phyloP scores from a whole-genome alignment of 2,329 filamentous ascomycete genomes.

The Nigrospora sphaerica region DNA sequence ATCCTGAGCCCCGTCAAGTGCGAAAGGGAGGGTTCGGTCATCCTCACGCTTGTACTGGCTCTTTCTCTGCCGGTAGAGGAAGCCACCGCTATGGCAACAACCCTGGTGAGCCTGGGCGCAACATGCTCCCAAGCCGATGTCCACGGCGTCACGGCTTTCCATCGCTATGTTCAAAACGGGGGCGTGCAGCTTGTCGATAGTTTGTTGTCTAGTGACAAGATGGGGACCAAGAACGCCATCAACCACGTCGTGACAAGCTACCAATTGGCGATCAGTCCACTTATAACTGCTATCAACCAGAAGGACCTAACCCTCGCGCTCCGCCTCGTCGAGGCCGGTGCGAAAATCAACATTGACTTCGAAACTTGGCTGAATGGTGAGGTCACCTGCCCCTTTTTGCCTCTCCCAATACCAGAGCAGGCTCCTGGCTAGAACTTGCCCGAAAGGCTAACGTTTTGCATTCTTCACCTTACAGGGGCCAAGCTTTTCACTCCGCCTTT shows the following conservation, averaged over 20 bases:
- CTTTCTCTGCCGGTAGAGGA: constrained; percentile 55
- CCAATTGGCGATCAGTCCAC: constrained; percentile 33
- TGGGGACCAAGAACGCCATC: constrained; percentile 55
- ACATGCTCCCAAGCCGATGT: constrained; percentile 67
- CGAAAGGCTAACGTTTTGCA: no score
- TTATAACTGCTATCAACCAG: constrained; percentile 52
- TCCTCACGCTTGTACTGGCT: constrained; percentile 65
- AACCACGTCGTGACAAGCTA: constrained; percentile 51
- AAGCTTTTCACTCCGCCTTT: constrained; percentile 7
- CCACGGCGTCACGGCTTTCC: constrained; percentile 56
- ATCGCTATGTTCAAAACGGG: constrained; percentile 51
- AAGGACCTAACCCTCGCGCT: constrained; percentile 45
- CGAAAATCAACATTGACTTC: constrained; percentile 52
- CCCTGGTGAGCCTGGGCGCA: constrained; percentile 63
- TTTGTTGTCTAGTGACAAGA: constrained; percentile 49
- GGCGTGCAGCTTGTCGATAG: constrained; percentile 39
- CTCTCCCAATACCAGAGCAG: background rate
- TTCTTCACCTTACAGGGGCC: constrained; percentile 2
- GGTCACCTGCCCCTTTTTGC: constrained; percentile 4
- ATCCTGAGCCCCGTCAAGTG: constrained; percentile 69
- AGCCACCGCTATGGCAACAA: constrained; percentile 56
- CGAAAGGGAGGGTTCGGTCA: constrained; percentile 40
- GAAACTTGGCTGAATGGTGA: constrained; percentile 55
- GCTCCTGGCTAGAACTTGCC: background rate
- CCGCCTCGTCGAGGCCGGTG: constrained; percentile 58